Base-by-base conservation (phyloP, 2,329 filamentous ascomycete species). In the Chaetomiaceae sp. region DNA sequence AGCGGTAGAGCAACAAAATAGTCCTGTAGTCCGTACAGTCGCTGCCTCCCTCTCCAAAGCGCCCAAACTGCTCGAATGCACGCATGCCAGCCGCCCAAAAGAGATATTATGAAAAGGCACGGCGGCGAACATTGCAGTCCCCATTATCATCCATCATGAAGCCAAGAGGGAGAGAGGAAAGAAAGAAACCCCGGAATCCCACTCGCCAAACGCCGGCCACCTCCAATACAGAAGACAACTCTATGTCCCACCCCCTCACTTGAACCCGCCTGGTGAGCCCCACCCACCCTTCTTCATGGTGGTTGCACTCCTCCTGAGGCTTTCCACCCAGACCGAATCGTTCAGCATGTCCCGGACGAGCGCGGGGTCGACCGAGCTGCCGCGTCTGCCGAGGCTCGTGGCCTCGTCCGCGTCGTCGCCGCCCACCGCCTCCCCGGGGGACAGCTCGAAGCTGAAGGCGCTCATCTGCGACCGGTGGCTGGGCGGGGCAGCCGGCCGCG, bases 281-380 rank as follows among this genome's bases (percentile, higher is more conserved):
- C 52, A 56, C 30, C 53, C 51, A 6, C 55, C 55, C 47, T 55
- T 55, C 54, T 67, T 70, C 42, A 70, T 69, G 11, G 76, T 76
- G 43, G 89, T 95, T 57, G 93, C 88, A 68, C 88, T 95, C 52
- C 88, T 78, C 53, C 89, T 76, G 54, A 96, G 89, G 71, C 87
- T 95, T 68, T 95, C 88, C 42, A 91, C 87, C 91, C 91, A 97
- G 14, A 86, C 84, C 15, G 88, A 93, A 60, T 91, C 86, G 59
- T 93, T 88, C 45, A 97, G 75, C 61, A 93, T 86, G 56, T 89
- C 82, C 64, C 90, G 79, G 56, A 94, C 86, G 58, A 89, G 84
- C 38, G 83, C 78, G 40, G 84, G 82, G 59, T 81, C 88, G 47
- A 90, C 83, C 5, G 75, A 73, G 64, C 84, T 89, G 45, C 77